A percentile compares a stretch with the other conserved stretches of the same genome.
These are phyloP conservation scores for Pseudogymnoascus sp. DNA, from an alignment of 2,329 filamentous ascomycete species.

Conservation along the genomic window DNA sequence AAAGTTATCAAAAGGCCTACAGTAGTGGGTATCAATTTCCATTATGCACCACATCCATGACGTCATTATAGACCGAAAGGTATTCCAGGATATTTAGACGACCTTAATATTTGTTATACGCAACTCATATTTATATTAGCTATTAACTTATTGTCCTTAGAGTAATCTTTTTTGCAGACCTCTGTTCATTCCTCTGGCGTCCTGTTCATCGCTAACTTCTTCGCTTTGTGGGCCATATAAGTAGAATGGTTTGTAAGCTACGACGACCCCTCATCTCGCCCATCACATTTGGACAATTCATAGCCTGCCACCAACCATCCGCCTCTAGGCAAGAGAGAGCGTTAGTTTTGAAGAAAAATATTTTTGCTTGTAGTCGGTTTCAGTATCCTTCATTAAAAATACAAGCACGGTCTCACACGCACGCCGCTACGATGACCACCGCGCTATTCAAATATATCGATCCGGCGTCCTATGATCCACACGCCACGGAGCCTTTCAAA, in stretches of 20 bases:
- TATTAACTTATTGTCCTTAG: no score
- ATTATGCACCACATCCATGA: no score
- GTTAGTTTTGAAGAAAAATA: neutral
- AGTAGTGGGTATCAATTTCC: no score
- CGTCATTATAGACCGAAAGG: no score
- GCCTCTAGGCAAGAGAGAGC: neutral
- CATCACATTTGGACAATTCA: neutral
- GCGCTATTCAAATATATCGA: constrained; percentile 56
- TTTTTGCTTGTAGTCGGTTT: neutral
- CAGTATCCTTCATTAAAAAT: neutral
- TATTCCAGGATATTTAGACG: no score
- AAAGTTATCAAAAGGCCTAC: no score
- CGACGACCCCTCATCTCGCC: neutral
- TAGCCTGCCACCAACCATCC: neutral
- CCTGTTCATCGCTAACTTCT: neutral
- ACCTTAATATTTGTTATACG: no score
- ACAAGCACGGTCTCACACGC: neutral
- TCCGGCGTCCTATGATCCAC: constrained; percentile 36
- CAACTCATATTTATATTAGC: no score
- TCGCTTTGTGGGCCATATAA: neutral
- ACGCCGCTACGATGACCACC: constrained; percentile 46
- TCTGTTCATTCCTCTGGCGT: neutral
- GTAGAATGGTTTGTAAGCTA: neutral
- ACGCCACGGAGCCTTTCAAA: constrained; percentile 18
- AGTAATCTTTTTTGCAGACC: no score